Percentiles rank a stretch among this genome's conserved stretches.
Evolutionary conservation across 345 rosid genomes (phyloP).

Genomic region (Dimocarpus longan): DNA sequence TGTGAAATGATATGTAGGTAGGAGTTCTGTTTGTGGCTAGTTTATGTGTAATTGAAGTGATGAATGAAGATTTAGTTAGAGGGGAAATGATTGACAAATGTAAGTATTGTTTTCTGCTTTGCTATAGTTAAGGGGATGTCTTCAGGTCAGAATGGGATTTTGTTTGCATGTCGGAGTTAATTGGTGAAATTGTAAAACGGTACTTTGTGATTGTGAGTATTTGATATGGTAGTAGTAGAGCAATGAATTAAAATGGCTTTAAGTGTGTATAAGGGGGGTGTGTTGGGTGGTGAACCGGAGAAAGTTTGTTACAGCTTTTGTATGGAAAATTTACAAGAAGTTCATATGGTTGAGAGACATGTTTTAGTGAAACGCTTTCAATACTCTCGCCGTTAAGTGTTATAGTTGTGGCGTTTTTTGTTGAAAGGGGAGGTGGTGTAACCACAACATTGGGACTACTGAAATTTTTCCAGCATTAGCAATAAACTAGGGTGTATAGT

Average conservation of each 20-base stretch:
- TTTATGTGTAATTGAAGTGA: background rate
- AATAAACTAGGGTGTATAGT: background rate
- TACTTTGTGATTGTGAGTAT: background rate
- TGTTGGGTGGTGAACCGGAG: background rate
- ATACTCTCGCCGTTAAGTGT: background rate
- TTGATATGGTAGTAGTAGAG: background rate
- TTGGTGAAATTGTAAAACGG: background rate
- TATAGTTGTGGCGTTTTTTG: background rate
- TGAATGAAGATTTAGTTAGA: slow-evolving; percentile 8
- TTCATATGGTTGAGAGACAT: background rate
- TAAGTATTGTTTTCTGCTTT: slow-evolving; percentile 5
- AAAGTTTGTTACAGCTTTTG: background rate
- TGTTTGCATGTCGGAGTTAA: background rate
- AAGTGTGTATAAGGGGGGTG: background rate
- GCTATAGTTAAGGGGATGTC: background rate
- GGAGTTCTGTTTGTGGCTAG: background rate
- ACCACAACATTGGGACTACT: background rate
- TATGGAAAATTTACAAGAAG: background rate
- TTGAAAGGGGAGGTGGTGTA: background rate
- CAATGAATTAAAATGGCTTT: background rate
- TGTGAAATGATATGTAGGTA: background rate
- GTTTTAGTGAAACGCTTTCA: background rate
- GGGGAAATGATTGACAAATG: background rate
- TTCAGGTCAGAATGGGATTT: background rate
- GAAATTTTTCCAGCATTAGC: background rate